Conservation (phyloP, 257 asterid genomes). For the Hygrophila difformis region DNA sequence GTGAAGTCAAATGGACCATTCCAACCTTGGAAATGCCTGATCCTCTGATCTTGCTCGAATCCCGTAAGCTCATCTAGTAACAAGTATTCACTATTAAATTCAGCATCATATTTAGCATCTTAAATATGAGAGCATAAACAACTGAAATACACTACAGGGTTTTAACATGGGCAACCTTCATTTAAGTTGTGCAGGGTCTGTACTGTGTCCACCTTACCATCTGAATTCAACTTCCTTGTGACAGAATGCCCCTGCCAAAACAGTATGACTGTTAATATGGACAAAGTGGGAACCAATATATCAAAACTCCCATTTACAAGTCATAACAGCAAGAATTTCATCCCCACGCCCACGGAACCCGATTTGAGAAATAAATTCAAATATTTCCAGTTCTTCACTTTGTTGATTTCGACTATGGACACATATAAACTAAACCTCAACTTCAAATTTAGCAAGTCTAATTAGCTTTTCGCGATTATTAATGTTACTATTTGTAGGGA, state of each 20-base stretch:
- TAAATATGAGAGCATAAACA: neutral
- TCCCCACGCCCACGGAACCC: neutral
- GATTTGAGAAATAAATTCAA: too few species aligned
- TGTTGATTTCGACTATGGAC: too few species aligned
- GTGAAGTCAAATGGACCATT: slow-evolving; percentile 21
- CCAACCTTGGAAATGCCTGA: slow-evolving; percentile 32
- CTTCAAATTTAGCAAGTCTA: too few species aligned
- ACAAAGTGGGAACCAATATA: too few species aligned
- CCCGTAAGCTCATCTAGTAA: slow-evolving; percentile 53
- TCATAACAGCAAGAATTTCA: too few species aligned
- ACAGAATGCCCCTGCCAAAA: slow-evolving; percentile 66
- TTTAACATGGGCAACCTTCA: slow-evolving; percentile 43
- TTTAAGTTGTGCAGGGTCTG: slow-evolving; percentile 70
- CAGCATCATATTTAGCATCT: slow-evolving; percentile 9
- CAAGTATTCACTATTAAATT: too few species aligned
- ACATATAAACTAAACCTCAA: too few species aligned
- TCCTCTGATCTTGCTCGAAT: slow-evolving; percentile 68
- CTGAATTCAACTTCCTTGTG: slow-evolving; percentile 58
- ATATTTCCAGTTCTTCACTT: too few species aligned
- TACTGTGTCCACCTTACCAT: slow-evolving; percentile 61
- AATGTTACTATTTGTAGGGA: too few species aligned
- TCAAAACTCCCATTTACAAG: too few species aligned
- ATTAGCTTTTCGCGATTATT: neutral
- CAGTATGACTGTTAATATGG: too few species aligned
- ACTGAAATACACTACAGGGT: neutral